Evolutionary conservation across 2,329 filamentous ascomycete species (phyloP), one percentile per base, ranked within the genome.

Genomic region (Colletotrichum karsti): DNA sequence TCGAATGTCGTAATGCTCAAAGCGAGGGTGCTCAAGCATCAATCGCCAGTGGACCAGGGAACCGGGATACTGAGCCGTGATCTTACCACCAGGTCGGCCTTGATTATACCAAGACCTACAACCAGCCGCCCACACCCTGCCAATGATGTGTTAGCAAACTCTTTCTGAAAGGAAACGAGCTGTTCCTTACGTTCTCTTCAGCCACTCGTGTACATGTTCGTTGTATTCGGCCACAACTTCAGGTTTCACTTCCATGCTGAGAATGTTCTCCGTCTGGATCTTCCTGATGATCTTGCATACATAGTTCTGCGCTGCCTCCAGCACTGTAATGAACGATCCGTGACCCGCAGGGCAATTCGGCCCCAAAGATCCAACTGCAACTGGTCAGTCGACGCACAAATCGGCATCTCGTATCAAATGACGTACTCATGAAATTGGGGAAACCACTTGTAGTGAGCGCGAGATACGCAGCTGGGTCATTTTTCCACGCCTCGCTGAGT

Each of bases 131-230:
- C 44, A 50, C n/a, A 50, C 44, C 15, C 44, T 50, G 24, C n/a
- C 8, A n/a, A 15, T n/a, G n/a, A 28, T 15, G n/a, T n/a, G 22
- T 30, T 30, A 30, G n/a, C n/a, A n/a, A n/a, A n/a, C n/a, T n/a
- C n/a, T n/a, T n/a, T n/a, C n/a, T n/a, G n/a, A n/a, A n/a, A n/a
- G n/a, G n/a, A n/a, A n/a, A n/a, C n/a, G n/a, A n/a, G n/a, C 1
- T 7, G 9, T 28, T 22, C 22, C 55, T 13, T 46, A 58, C 39
- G 37, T 28, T 28, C 55, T 15, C 2, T 58, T 58, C n/a, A 58
- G 55, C 55, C 55, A 58, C 39, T 58, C 55, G 24, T 58, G 55
- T 7, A 46, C 55, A 24, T 58, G 55, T 37, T 58, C 55, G 26
- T 58, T 58, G 41, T 58, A 46, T 58, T 58, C 55, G 5, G 13